Evolutionary conservation across 306 rosid species (phyloP), one percentile per base, ranked within the genome.

Genomic region (Cercis canadensis): DNA sequence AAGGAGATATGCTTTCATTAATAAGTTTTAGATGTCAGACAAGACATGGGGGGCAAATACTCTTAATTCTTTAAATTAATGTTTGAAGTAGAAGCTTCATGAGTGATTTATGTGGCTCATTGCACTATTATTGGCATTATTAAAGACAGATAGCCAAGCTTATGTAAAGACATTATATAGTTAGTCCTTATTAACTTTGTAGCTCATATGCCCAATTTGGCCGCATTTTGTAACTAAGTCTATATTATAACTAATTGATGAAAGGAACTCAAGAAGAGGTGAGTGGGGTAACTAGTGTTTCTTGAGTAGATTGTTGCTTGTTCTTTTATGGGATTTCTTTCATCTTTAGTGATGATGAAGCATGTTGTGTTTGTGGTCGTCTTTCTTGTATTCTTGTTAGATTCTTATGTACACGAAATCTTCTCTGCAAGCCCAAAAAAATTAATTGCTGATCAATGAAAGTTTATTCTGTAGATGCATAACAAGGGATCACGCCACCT

Each of bases 401-500:
- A 50, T 50, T 50, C 52, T 50, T 50, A 50, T 15, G 56, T 50
- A 7, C 5, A 50, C 16, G 24, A 50, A 17, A 16, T 7, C 11
- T 6, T 50, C 24, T 3, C 10, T 37, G 8, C 43, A 37, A 50
- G 29, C 11, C 32, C 16, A 31, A 8, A 7, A 32, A 44, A 4
- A 34, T 43, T 43, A 12, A 12, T 43, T 43, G 4, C 49, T 43
- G n/a, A 43, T 43, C 7, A 11, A 2, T 43, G 49, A 12, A 43
- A 11, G 49, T 4, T 43, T 10, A 43, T 37, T 37, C 58, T 68
- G 15, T 56, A 69, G 81, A 62, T 76, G 74, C 84, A 75, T 45
- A 65, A 55, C 54, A 64, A 75, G 73, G 84, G 84, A 41, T 75
- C 81, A 29, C 39, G 65, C 39, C 81, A 80, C 70, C 53, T 5